Percentiles rank a stretch among this genome's conserved stretches.
phyloP scores from a whole-genome alignment of 2,329 filamentous ascomycete species.

The Talaromyces sp. region DNA sequence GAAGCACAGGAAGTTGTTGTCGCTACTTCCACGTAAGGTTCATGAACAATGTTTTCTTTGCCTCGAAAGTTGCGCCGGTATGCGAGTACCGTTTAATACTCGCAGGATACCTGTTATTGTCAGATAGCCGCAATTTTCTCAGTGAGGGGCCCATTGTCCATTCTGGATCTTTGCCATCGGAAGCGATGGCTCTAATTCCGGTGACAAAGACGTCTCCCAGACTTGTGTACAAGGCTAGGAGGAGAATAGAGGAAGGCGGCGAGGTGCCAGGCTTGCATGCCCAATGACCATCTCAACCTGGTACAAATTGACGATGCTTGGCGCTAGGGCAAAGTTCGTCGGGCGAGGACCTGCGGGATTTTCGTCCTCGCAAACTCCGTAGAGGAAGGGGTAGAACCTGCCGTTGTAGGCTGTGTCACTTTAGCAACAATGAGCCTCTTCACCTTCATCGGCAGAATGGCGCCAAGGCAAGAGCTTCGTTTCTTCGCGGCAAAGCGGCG shows the following conservation, averaged over 20 bases:
- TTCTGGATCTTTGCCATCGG: not conserved
- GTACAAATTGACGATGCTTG: too few species aligned
- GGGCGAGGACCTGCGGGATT: too few species aligned
- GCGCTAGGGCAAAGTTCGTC: too few species aligned
- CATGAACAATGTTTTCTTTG: not conserved
- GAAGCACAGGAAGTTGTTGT: not conserved
- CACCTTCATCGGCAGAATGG: not conserved
- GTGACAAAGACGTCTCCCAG: not conserved
- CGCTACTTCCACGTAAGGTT: not conserved
- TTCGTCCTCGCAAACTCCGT: too few species aligned
- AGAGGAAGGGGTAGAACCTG: too few species aligned
- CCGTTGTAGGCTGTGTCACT: not conserved
- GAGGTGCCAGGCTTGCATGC: not conserved
- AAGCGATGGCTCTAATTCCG: not conserved
- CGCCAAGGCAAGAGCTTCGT: not conserved
- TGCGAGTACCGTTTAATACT: not conserved
- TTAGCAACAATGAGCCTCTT: not conserved
- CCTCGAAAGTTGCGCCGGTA: not conserved
- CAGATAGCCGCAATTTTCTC: not conserved
- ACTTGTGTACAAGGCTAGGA: not conserved
- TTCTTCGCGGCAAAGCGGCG: not conserved
- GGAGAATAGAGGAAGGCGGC: not conserved
- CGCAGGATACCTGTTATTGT: not conserved
- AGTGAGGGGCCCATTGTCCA: not conserved
- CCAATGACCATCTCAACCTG: too few species aligned